A percentile compares a stretch with the other conserved stretches of the same genome.
phyloP scores from a whole-genome alignment of 1,284 basidiomycete species.

The Polyporus tsugae region DNA sequence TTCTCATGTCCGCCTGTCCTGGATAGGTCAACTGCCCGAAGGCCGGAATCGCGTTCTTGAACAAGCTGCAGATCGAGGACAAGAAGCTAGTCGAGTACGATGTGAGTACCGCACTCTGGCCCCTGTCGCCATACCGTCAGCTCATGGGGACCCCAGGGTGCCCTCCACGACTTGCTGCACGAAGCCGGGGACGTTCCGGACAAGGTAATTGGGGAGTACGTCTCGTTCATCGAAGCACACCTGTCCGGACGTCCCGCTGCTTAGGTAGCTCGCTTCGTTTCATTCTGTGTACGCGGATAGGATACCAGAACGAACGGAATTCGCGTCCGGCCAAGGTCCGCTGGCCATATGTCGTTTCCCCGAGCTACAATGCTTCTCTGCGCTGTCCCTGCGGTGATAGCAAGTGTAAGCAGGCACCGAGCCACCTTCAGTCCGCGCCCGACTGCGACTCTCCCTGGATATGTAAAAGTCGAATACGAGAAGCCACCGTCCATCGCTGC shows the following conservation, averaged over 20 bases:
- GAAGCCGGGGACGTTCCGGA: neutral
- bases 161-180: neutral
- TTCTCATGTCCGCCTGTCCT: neutral
- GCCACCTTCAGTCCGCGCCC: neutral
- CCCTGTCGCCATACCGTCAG: neutral
- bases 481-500: neutral
- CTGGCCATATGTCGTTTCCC: neutral
- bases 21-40: slow-evolving; percentile 64
- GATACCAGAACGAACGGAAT: neutral
- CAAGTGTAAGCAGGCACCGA: neutral
- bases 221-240: neutral
- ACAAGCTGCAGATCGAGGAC: slow-evolving; percentile 63
- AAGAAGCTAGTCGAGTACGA: slow-evolving; percentile 58
- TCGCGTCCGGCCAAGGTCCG: neutral
- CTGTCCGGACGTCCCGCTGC: neutral
- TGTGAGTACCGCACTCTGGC: slow-evolving; percentile 44
- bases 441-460: too few species aligned
- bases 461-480: too few species aligned
- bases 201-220: neutral
- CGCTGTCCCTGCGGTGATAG: neutral
- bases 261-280: neutral
- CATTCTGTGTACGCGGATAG: neutral
- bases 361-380: neutral
- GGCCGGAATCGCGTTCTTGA: slow-evolving; percentile 68
- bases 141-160: neutral